Base-by-base conservation (phyloP, 441 rosid genomes). In the Eugenia klotzschiana region DNA sequence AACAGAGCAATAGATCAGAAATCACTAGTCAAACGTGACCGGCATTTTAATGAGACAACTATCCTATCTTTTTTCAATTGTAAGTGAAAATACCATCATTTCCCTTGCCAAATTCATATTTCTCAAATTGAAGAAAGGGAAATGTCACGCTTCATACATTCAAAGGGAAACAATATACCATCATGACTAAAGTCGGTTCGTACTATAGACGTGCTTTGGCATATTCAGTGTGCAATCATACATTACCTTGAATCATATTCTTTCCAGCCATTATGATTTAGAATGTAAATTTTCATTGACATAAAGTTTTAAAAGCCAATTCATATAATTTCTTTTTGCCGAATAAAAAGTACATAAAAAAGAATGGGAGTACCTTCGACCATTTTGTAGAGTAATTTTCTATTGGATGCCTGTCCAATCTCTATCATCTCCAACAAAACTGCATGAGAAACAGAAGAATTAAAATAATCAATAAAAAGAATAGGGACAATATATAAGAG, bases 181-280 rank as follows among this genome's bases (percentile, higher is more conserved):
- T 33, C 25, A 33, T 20, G 25, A 33, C 1, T 64, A 33, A 64
- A 16, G n/a, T 29, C 7, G 0, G 46, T 2, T 0, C 0, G 0
- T 33, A 18, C 46, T 18, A 33, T 33, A 18, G 43, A 18, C 46
- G 18, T 64, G 77, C 46, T 5, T 64, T 1, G 4, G 77, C 46
- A 33, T 33, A 41, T 3, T 43, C 2, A 18, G 1, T 18, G 77
- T 11, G 15, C 46, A 64, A 54, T 64, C 46, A 33, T 33, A 33
- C 2, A 3, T 64, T 64, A 18, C 43, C 7, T 64, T 0, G 1
- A 33, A 33, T 64, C 74, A 64, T 33, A 5, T 64, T 18, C 74
- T 64, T 53, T 4, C 25, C 25, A 53, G 56, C 56, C 56, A 22
- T 33, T 64, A 64, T 64, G 46, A 64, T 64, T 18, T 60, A 27